Evolutionary conservation across 495 filamentous ascomycete genomes (phyloP), one percentile per base, ranked within the genome.

Genomic region (Xylaria cubensis): DNA sequence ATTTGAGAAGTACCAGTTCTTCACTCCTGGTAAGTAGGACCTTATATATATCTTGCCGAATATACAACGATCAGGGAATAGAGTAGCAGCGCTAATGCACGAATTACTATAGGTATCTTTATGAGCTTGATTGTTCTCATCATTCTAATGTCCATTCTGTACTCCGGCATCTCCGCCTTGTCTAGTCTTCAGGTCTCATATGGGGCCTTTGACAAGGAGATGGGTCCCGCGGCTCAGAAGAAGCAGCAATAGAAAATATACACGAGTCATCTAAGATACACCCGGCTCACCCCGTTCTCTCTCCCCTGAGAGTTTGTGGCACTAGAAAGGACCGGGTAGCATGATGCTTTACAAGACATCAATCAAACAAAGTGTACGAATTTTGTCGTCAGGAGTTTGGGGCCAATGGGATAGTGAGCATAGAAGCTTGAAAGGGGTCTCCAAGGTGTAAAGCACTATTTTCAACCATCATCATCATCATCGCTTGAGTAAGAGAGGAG

Each of bases 191-290:
- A 97, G 80, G 92, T 98, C 15, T 90, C 92, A 12, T 98, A 98
- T 82, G 93, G 91, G 62, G 94, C 96, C 1, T 99, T 99, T 80
- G 94, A 97, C 78, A 97, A 96, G 86, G 95, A 98, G 80, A 97
- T 93, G 83, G 93, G 95, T 0, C 91, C 94, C 58, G 85, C 88
- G 42, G 92, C 90, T 67, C 93, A 97, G 83, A 97, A 93, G 88
- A 97, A 97, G 85, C 88, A 92, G 79, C 86, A 92, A 83, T 88
- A 83, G 67, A 48, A 39, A 34, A 17, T 24, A 55, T 55, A 64
- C 15, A 21, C 13, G 10, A 56, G 21, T 32, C 41, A 46, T 44
- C 59, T 42, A 64, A 62, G 5, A 68, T 17, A 51, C 63, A 61
- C 41, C 51, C 13, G 9, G 26, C 24, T 42, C 39, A 4, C 24